These are phyloP conservation scores for Aspergillus campestris DNA, from an alignment of 495 filamentous ascomycete genomes.

Conservation along the genomic window DNA sequence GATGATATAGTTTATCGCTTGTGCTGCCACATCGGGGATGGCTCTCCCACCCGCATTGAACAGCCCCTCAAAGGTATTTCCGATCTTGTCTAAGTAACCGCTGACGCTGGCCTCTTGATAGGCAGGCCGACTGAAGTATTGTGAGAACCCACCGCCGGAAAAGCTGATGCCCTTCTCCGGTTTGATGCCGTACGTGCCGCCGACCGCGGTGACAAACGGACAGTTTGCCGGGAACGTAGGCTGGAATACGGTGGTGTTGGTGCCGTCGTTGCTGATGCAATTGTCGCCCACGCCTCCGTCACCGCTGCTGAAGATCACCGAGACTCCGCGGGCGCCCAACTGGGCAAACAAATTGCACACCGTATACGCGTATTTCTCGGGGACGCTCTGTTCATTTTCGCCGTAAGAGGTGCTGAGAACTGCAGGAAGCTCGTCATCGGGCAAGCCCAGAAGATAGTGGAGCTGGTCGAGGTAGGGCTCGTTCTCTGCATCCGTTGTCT, in stretches of 20 bases:
- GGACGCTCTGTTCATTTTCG: constrained; percentile 40
- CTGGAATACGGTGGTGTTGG: constrained; percentile 50
- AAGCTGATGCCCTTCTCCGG: constrained; percentile 49
- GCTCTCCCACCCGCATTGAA: constrained; percentile 58
- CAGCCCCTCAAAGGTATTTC: constrained; percentile 31
- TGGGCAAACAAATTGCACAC: constrained; percentile 68
- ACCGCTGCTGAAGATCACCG: constrained; percentile 64
- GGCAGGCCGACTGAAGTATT: constrained; percentile 52
- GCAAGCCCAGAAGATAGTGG: constrained; percentile 52
- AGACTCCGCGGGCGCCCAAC: constrained; percentile 63
- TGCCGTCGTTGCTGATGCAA: constrained; percentile 61
- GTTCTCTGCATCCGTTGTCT: constrained; percentile 44
- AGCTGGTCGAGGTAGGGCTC: constrained; percentile 83
- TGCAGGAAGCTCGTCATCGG: constrained; percentile 58
- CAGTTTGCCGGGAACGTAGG: constrained; percentile 71
- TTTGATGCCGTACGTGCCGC: constrained; percentile 51
- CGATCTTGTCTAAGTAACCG: constrained; percentile 41
- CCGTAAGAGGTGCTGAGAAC: constrained; percentile 68
- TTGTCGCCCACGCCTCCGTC: constrained; percentile 53
- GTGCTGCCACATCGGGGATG: constrained; percentile 63
- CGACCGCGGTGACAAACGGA: constrained; percentile 72
- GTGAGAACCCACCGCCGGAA: constrained; percentile 64
- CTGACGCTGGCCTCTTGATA: constrained; percentile 56
- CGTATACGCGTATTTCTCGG: constrained; percentile 49
- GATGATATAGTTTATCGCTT: constrained; percentile 33